Conservation (phyloP, 257 asterid genomes). For the Solanum paucissectum region DNA sequence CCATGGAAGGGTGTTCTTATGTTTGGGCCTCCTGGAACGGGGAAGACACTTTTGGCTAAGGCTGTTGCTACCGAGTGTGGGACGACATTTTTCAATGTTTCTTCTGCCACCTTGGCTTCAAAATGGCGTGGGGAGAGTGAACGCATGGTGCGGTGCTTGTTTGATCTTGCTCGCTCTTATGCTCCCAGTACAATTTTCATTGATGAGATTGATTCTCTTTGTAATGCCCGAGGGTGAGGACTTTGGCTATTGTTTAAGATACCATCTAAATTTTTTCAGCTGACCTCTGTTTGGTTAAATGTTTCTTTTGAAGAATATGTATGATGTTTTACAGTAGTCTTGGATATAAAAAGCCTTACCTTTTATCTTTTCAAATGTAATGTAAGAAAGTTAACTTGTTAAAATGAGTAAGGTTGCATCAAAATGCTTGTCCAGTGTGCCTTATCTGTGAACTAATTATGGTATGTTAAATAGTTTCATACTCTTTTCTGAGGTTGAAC, state of each 20-base stretch:
- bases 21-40: conserved; percentile 99
- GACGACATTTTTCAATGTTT: conserved; percentile 92
- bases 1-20: conserved; percentile 99
- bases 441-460: neutral
- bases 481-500: conserved; percentile 1
- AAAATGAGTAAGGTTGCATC: neutral
- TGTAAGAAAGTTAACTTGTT: neutral
- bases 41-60: conserved; percentile 97
- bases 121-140: conserved; percentile 99
- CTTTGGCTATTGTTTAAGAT: neutral
- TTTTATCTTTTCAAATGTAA: neutral
- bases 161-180: conserved; percentile 96
- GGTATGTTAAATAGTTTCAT: neutral
- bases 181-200: conserved; percentile 98
- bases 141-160: conserved; percentile 96
- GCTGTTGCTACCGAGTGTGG: conserved; percentile 99
- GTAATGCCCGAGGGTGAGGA: conserved; percentile 95
- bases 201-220: conserved; percentile 98
- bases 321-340: neutral
- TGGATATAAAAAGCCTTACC: neutral
- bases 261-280: neutral
- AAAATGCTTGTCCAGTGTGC: neutral
- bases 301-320: neutral
- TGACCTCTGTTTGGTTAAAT: neutral
- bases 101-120: conserved; percentile 98